Base-by-base conservation (phyloP, 2,329 filamentous ascomycete species). In the Alternaria burnsii region DNA sequence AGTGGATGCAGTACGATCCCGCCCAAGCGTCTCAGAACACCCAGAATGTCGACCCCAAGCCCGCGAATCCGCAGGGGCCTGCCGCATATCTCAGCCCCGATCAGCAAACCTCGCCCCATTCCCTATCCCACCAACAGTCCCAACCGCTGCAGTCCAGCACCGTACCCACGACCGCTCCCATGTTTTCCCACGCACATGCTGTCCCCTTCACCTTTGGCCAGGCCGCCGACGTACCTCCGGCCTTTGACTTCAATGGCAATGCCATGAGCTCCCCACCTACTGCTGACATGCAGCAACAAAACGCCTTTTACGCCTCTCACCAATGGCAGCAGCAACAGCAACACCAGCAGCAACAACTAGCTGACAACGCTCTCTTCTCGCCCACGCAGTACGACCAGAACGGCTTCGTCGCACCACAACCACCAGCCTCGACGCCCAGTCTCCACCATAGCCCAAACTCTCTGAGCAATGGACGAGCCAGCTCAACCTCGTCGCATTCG, bases 401-500 rank as follows among this genome's bases (percentile, higher is more conserved):
- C 11, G 55, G 58, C 24, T 65, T 70, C 42, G 67, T 67, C 10
- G 64, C 67, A 8, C 68, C 67, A 3, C 66, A 67, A 6, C 62
- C 66, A 7, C 74, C 76, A n/a, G 68, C 71, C 14, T 69, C 68
- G 1, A 79, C 75, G 3, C 77, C 77, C 0, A 78, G 77, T 42
- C 72, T 80, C 32, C 75, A 75, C 36, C 74, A 78, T 55, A 80
- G 77, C 58, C 78, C 78, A 5, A 68, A 55, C 58, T 79, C 77
- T 10, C 66, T 71, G 16, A 70, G 74, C 66, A 73, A 76, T 48
- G 71, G 66, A 24, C 67, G 68, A 16, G 72, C 73, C 28, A 77
- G 74, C 55, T 76, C 76, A 5, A 76, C 78, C 2, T 79, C 78
- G 6, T 89, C 88, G 3, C 88, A 76, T 58, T 89, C 88, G 11